Percentiles rank a stretch among this genome's conserved stretches.
phyloP scores from a whole-genome alignment of 2,329 filamentous ascomycete species.

The Emmonsiellopsis sp. region DNA sequence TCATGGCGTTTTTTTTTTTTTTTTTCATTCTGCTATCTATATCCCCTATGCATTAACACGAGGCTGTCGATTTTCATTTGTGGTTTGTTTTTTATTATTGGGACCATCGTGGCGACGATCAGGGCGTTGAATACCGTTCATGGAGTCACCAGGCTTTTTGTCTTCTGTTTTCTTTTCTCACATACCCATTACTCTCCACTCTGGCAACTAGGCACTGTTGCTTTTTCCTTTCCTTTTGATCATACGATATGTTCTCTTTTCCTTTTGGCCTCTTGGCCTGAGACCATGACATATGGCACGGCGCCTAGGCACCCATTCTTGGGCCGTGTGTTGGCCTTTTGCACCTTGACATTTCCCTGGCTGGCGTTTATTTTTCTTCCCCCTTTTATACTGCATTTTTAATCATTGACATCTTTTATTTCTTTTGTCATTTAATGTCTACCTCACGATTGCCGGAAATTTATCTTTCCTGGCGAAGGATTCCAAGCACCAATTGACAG shows the following conservation, averaged over 20 bases:
- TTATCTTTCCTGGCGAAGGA: neutral
- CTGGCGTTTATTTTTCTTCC: neutral
- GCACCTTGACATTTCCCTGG: neutral
- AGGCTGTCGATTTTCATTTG: neutral
- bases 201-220: conserved; percentile 8
- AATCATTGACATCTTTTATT: conserved; percentile 7
- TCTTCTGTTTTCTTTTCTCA: conserved; percentile 9
- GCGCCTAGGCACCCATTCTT: neutral
- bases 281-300: neutral
- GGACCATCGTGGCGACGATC: neutral
- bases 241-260: conserved; percentile 3
- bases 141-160: conserved; percentile 3
- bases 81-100: neutral
- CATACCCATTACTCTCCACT: conserved; percentile 7
- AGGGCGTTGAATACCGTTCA: conserved; percentile 1
- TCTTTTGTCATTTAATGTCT: conserved; percentile 7
- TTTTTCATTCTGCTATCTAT: neutral
- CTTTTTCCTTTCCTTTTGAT: conserved; percentile 5
- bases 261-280: conserved; percentile 4
- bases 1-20: neutral
- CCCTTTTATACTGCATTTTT: conserved; percentile 4
- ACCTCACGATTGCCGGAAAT: neutral
- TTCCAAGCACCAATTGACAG: neutral
- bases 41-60: conserved; percentile 1
- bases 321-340: conserved; percentile 4